Percentiles rank a stretch among this genome's conserved stretches.
These are phyloP conservation scores for Ustilago shanxiensis DNA, from an alignment of 1,284 basidiomycete species.

Conservation along the genomic window DNA sequence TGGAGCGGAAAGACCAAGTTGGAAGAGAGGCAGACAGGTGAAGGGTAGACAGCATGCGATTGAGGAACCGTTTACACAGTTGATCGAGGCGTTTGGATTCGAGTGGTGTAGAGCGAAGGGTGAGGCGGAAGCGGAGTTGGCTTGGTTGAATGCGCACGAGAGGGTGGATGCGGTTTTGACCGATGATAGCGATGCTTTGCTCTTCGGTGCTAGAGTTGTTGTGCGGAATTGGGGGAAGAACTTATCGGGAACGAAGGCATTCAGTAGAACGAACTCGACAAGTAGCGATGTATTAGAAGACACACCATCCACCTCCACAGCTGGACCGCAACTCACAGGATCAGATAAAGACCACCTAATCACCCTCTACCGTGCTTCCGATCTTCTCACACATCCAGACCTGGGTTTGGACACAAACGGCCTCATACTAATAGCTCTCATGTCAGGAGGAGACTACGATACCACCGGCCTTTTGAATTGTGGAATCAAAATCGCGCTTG, in stretches of 20 bases:
- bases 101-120: constrained; percentile 81
- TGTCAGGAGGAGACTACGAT: constrained; percentile 91
- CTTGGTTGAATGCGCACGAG: constrained; percentile 83
- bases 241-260: constrained; percentile 31
- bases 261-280: constrained; percentile 21
- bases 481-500: constrained; percentile 70
- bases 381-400: constrained; percentile 13
- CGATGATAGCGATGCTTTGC: constrained; percentile 91
- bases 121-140: constrained; percentile 96
- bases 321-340: constrained; percentile 22
- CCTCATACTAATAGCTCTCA: constrained; percentile 85
- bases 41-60: constrained; percentile 70
- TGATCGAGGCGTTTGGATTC: constrained; percentile 89
- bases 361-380: constrained; percentile 13
- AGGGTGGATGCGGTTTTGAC: constrained; percentile 89
- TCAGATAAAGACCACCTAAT: constrained; percentile 31
- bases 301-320: background rate
- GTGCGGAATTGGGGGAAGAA: constrained; percentile 76
- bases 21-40: constrained; percentile 84
- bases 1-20: constrained; percentile 83
- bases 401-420: constrained; percentile 77
- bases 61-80: constrained; percentile 71
- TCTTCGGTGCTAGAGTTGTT: constrained; percentile 87
- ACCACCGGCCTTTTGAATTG: constrained; percentile 63
- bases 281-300: constrained; percentile 31